phyloP scores from a whole-genome alignment of 2,329 filamentous ascomycete genomes.

The Sclerotinia borealis region DNA sequence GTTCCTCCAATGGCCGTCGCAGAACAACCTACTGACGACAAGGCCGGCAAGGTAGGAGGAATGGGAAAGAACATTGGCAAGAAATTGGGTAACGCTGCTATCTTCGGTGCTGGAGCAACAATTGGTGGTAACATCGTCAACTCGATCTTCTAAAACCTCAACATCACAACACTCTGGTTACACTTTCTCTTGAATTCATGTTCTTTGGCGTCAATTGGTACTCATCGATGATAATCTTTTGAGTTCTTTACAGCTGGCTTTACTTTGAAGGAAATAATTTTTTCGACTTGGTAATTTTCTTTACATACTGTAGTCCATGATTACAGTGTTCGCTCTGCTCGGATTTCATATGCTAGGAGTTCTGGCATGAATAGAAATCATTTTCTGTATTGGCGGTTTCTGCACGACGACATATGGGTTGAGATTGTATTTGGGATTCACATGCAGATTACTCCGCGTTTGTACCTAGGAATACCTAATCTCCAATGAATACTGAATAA shows the following conservation, averaged over 20 bases:
- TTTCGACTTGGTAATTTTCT: not conserved
- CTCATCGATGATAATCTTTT: not conserved
- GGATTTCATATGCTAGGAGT: conserved; percentile 1
- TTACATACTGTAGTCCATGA: not conserved
- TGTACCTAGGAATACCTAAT: not conserved
- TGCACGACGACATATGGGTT: not conserved
- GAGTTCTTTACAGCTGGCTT: not conserved
- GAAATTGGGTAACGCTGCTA: conserved; percentile 78
- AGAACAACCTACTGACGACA: conserved; percentile 41
- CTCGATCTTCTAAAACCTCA: conserved; percentile 64
- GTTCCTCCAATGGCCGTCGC: conserved; percentile 72
- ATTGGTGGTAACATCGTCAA: conserved; percentile 88
- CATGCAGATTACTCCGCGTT: not conserved
- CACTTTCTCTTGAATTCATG: not conserved
- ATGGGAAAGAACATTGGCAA: conserved; percentile 93
- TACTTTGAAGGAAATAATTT: not conserved
- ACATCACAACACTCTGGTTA: not conserved
- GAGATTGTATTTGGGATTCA: not conserved
- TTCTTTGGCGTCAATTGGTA: not conserved
- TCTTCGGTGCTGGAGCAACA: conserved; percentile 89
- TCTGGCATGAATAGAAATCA: not conserved
- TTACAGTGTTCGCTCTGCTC: not conserved
- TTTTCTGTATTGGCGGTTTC: not conserved
- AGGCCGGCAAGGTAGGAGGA: conserved; percentile 46
- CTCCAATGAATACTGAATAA: not conserved